These are phyloP conservation scores for Seiridium cupressi DNA, from an alignment of 2,329 filamentous ascomycete genomes.

Conservation along the genomic window DNA sequence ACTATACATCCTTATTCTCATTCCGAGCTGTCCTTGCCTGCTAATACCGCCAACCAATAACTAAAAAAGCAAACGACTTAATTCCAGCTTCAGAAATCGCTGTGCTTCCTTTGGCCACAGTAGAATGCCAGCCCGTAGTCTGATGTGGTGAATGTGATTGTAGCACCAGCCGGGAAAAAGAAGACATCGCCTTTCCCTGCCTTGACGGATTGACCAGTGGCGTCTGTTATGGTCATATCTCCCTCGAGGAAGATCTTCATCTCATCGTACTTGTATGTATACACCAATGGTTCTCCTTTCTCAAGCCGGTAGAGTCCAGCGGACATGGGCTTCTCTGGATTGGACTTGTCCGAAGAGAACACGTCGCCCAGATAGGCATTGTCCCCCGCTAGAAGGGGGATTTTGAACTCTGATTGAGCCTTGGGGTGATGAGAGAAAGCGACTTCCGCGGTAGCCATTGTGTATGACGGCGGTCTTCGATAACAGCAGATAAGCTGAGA, in stretches of 20 bases:
- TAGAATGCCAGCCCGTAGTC: conserved; percentile 63
- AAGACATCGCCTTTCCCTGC: conserved; percentile 65
- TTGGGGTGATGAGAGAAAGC: conserved; percentile 43
- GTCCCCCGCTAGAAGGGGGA: conserved; percentile 60
- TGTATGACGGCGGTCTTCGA: not conserved
- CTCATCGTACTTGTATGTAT: conserved; percentile 70
- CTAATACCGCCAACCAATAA: not conserved
- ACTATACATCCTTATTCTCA: too few species aligned
- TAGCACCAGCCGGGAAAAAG: conserved; percentile 64
- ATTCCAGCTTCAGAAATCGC: not conserved
- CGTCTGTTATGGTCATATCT: conserved; percentile 62
- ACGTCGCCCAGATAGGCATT: conserved; percentile 68
- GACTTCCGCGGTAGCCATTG: not conserved
- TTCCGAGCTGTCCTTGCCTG: too few species aligned
- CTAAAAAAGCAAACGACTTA: not conserved
- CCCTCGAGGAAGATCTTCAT: conserved; percentile 74
- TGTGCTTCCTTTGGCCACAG: conserved; percentile 37
- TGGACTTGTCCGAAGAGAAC: conserved; percentile 50
- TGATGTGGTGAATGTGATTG: conserved; percentile 64
- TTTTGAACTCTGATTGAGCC: conserved; percentile 59
- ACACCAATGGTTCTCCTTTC: conserved; percentile 65
- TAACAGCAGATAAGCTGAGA: too few species aligned
- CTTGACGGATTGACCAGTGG: conserved; percentile 57
- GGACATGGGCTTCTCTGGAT: conserved; percentile 58
- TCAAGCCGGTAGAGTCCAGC: conserved; percentile 66